Conservation (phyloP, 2,329 filamentous ascomycete genomes). For the Cordyceps fumosorosea region DNA sequence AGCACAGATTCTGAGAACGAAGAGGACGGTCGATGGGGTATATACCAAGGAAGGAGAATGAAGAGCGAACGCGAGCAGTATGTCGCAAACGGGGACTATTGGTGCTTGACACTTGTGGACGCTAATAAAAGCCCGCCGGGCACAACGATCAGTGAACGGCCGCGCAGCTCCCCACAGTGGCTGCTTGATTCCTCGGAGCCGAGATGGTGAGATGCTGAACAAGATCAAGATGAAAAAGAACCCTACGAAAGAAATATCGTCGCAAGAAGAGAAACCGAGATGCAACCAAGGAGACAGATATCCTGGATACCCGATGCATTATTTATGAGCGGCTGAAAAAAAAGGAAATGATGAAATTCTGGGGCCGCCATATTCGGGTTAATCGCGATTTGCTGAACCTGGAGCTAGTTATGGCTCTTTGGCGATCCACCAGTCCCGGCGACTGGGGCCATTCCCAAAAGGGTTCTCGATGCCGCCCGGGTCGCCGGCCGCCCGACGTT, state of each 20-base stretch:
- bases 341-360: background rate
- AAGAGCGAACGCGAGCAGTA: background rate
- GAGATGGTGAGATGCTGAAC: background rate
- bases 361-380: background rate
- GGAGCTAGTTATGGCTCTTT: background rate
- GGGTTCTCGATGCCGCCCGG: slow-evolving; percentile 10
- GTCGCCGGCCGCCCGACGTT: background rate
- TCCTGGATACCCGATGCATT: background rate
- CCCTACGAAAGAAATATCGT: background rate
- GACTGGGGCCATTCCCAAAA: background rate
- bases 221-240: background rate
- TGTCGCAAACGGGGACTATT: background rate
- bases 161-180: background rate
- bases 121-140: background rate
- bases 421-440: background rate
- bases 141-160: background rate
- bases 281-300: background rate
- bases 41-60: background rate
- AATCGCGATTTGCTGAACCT: background rate
- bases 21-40: too few relatives aligned
- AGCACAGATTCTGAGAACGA: too few relatives aligned
- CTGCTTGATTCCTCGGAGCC: background rate
- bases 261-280: background rate
- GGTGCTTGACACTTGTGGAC: background rate
- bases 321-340: background rate